Conservation (phyloP, 441 rosid species). For the Macaranga tanarius region DNA sequence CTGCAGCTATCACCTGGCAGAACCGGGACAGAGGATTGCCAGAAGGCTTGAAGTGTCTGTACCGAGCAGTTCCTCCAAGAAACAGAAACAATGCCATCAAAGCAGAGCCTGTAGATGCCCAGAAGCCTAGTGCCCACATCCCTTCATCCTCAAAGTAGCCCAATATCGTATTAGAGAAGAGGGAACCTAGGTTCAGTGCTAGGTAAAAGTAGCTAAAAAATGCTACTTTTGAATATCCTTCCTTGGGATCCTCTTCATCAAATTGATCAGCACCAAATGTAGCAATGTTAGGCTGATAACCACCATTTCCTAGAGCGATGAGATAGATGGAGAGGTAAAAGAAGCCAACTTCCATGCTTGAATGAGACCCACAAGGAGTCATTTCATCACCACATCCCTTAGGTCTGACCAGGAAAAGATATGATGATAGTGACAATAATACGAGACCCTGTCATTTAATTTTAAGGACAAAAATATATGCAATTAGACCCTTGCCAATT, state of each 20-base stretch:
- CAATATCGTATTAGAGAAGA: conserved; percentile 88
- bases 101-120: conserved; percentile 88
- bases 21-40: conserved; percentile 90
- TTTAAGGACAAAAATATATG: not conserved
- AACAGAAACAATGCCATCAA: conserved; percentile 64
- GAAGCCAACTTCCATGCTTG: conserved; percentile 51
- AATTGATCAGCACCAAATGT: conserved; percentile 98
- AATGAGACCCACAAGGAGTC: conserved; percentile 68
- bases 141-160: conserved; percentile 92
- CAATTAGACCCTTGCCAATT: conserved; percentile 4
- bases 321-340: conserved; percentile 91
- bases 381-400: conserved; percentile 71
- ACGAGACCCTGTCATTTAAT: conserved; percentile 59
- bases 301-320: conserved; percentile 89
- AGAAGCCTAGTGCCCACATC: conserved; percentile 88
- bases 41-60: conserved; percentile 77
- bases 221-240: conserved; percentile 76
- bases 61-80: conserved; percentile 63
- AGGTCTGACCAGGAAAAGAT: conserved; percentile 75
- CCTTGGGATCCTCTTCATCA: conserved; percentile 81
- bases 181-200: conserved; percentile 85
- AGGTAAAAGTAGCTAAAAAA: conserved; percentile 97
- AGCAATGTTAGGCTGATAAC: conserved; percentile 91
- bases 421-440: conserved; percentile 70
- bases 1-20: conserved; percentile 78